Conservation (phyloP, 2,329 filamentous ascomycete species). For the Phoma sp. region DNA sequence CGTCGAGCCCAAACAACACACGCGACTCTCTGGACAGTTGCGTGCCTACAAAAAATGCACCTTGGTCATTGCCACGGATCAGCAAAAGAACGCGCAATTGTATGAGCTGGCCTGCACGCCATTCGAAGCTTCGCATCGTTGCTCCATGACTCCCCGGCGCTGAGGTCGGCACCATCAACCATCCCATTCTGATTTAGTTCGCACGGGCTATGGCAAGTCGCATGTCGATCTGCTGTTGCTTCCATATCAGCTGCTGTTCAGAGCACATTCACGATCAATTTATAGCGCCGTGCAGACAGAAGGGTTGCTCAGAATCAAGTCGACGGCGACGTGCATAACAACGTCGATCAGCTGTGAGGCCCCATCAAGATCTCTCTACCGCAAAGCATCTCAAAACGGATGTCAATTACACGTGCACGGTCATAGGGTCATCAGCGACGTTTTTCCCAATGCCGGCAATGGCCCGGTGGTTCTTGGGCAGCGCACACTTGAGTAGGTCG, state of each 20-base stretch:
- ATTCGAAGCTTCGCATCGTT: slow-evolving; percentile 11
- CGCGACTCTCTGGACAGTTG: background rate
- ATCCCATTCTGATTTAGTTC: slow-evolving; percentile 21
- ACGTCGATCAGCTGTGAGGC: slow-evolving; percentile 34
- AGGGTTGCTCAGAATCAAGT: slow-evolving; percentile 26
- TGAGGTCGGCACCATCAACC: slow-evolving; percentile 7
- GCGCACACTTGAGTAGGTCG: background rate
- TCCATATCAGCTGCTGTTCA: slow-evolving; percentile 28
- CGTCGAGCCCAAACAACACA: slow-evolving; percentile 9
- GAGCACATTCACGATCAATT: slow-evolving; percentile 16
- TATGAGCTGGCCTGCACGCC: slow-evolving; percentile 16
- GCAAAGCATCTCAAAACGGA: background rate
- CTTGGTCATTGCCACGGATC: background rate
- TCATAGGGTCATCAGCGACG: background rate
- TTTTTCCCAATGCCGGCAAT: background rate
- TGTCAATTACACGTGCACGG: background rate
- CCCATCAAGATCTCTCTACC: background rate
- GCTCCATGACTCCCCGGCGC: slow-evolving; percentile 7
- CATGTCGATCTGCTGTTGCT: slow-evolving; percentile 21
- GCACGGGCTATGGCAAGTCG: slow-evolving; percentile 32
- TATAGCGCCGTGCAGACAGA: slow-evolving; percentile 25
- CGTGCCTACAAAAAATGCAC: background rate
- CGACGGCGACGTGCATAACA: slow-evolving; percentile 40
- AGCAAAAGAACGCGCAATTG: background rate
- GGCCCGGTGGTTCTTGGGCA: background rate